Evolutionary conservation across 768 basidiomycete genomes (phyloP), one percentile per base, ranked within the genome.

Genomic region (Calocera viscosa): DNA sequence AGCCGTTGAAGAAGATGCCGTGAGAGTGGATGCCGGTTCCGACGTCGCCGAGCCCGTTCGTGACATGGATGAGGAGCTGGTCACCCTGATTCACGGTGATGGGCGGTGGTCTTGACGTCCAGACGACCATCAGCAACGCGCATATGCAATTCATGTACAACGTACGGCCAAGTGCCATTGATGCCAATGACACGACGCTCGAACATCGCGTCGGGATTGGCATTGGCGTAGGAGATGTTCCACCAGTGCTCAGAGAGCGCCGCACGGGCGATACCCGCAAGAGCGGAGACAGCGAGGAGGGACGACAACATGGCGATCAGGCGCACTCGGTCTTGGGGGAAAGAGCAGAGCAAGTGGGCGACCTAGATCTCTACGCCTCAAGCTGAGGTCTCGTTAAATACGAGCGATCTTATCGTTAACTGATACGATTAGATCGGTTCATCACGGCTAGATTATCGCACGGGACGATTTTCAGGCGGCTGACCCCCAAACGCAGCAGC

Each of bases 111-210:
- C 91, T 94, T 67, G 2, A 1, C 19, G 2, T 0, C 67, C 33
- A 63, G 22, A 66, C 33, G 30, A 33, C 24, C 14, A 43, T 34
- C 22, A 64, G 22, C 26, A 30, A 40, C 60, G 47, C 33, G 41
- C 28, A 53, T 39, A 34, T 40, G 11, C 22, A 8, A 22, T 60
- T 65, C 41, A 17, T 65, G 64, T 22, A n/a, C 11, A 0, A 80
- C 91, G 75, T 75, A 94, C 88, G 94, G 94, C 95, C 94, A 98
- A 3, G 90, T 88, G 22, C 86, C 84, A 73, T 97, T 97, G 64
- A 96, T 85, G 65, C 94, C 94, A 64, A 96, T 84, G 64, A 85
- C 92, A 10, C 86, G 80, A 63, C 94, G 86, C 14, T 84, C 79
- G 64, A 78, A 83, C 64, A 93, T 83, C 3, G 89, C 91, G 73